Conservation (phyloP, 495 filamentous ascomycete species). For the Talaromyces thailandensis region DNA sequence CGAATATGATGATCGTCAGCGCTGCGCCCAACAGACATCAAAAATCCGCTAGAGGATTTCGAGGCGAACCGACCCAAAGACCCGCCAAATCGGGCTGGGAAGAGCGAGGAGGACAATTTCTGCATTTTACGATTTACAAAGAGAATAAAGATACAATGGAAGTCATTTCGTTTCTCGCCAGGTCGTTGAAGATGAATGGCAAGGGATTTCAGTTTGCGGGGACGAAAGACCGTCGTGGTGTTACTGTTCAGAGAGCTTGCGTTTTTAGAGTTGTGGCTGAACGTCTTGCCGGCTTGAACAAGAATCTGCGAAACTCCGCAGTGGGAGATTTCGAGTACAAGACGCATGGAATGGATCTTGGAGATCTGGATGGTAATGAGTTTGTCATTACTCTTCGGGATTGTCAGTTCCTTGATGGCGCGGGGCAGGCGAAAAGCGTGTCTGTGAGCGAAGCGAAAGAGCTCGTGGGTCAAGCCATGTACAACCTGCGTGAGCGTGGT, state of each 20-base stretch:
- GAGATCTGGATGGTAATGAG: conserved; percentile 80
- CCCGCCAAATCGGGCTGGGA: conserved; percentile 41
- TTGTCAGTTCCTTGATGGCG: conserved; percentile 54
- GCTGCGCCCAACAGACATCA: conserved; percentile 35
- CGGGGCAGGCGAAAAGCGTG: conserved; percentile 19
- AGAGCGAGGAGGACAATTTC: conserved; percentile 64
- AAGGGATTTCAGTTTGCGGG: conserved; percentile 78
- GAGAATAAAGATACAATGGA: conserved; percentile 99
- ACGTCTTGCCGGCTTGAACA: conserved; percentile 54
- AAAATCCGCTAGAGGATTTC: conserved; percentile 20
- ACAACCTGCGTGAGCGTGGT: conserved; percentile 50
- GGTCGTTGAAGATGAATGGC: conserved; percentile 55
- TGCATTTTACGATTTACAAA: conserved; percentile 94
- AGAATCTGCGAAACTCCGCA: conserved; percentile 49
- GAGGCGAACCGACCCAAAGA: conserved; percentile 16
- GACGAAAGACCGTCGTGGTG: conserved; percentile 87
- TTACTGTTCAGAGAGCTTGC: conserved; percentile 78
- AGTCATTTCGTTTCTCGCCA: conserved; percentile 61
- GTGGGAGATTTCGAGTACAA: conserved; percentile 65
- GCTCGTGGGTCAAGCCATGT: conserved; percentile 46
- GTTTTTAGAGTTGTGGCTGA: conserved; percentile 55
- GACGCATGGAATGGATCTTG: conserved; percentile 65
- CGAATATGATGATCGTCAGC: conserved; percentile 52
- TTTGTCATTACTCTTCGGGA: conserved; percentile 86
- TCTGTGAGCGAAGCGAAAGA: conserved; percentile 31